A percentile compares a stretch with the other conserved stretches of the same genome.
Conservation (phyloP, 208 protist genomes). For the Wallacemonas sp. region DNA sequence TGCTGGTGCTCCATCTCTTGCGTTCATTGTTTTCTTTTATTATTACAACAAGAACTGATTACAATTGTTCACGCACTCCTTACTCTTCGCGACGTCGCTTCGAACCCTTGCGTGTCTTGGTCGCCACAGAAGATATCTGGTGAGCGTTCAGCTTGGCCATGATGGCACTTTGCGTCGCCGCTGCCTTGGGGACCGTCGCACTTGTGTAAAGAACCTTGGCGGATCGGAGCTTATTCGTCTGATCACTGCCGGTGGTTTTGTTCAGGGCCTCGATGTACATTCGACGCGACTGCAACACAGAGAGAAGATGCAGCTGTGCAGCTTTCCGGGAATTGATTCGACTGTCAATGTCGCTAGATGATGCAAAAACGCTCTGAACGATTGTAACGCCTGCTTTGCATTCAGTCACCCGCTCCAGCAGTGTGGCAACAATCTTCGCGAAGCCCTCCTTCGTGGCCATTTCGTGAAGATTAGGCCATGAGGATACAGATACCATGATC, state of each 20-base stretch:
- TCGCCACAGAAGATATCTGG: background rate
- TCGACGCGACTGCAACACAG: constrained; percentile 37
- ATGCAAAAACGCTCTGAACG: constrained; percentile 30
- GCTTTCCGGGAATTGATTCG: constrained; percentile 47
- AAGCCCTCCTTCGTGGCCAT: constrained; percentile 39
- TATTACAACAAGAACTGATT: background rate
- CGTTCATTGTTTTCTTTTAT: no score
- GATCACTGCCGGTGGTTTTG: constrained; percentile 35
- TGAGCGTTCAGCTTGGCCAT: constrained; percentile 50
- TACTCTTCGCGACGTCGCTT: background rate
- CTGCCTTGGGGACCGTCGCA: constrained; percentile 49
- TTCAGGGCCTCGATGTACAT: constrained; percentile 37
- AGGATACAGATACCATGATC: constrained; percentile 27
- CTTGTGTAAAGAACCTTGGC: constrained; percentile 65
- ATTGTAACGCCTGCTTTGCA: constrained; percentile 30
- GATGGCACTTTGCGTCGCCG: constrained; percentile 59
- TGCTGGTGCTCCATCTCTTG: no score
- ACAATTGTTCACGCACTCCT: background rate
- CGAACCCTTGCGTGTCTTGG: background rate
- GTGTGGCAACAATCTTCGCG: constrained; percentile 37
- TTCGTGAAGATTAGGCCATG: constrained; percentile 50
- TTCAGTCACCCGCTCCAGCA: constrained; percentile 39
- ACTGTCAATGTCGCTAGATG: constrained; percentile 44
- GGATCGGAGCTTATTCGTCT: constrained; percentile 44
- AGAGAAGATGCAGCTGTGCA: constrained; percentile 54